These are phyloP conservation scores for Diaporthe sp. DNA, from an alignment of 2,329 filamentous ascomycete species.

Conservation along the genomic window DNA sequence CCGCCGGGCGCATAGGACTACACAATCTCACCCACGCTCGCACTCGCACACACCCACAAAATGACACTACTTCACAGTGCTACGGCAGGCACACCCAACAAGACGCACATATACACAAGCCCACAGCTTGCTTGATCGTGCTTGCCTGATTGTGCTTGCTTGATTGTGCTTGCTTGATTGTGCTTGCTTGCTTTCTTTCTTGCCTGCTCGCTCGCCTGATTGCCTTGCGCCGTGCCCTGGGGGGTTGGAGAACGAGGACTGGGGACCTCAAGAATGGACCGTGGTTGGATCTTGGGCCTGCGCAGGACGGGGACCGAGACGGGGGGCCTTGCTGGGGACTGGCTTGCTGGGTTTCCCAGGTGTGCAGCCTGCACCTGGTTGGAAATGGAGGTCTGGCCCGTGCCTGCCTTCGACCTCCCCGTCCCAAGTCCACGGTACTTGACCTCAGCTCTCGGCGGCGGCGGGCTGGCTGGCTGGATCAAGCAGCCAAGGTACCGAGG, in stretches of 20 bases:
- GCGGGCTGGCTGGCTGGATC: conserved; percentile 19
- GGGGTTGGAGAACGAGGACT: background rate
- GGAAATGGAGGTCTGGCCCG: conserved; percentile 25
- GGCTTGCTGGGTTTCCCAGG: background rate
- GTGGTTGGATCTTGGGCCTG: background rate
- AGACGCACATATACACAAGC: background rate
- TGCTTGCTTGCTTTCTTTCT: background rate
- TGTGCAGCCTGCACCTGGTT: conserved; percentile 21
- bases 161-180: background rate
- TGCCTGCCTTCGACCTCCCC: conserved; percentile 25
- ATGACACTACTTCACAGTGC: background rate
- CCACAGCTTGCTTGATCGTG: background rate
- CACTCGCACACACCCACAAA: background rate
- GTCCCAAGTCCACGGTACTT: conserved; percentile 8
- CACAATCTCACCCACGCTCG: background rate
- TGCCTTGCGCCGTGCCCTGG: background rate
- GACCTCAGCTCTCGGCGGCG: background rate
- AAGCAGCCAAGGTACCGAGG: background rate
- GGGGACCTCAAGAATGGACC: background rate
- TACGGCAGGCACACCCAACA: background rate
- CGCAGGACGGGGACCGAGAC: conserved; percentile 20
- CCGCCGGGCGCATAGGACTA: conserved; percentile 18
- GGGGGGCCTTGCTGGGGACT: conserved; percentile 10
- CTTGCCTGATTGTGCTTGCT: background rate
- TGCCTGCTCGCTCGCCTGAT: too few relatives aligned